Base-by-base conservation (phyloP, 106 monocot genomes). In the Apostasia ramifera region DNA sequence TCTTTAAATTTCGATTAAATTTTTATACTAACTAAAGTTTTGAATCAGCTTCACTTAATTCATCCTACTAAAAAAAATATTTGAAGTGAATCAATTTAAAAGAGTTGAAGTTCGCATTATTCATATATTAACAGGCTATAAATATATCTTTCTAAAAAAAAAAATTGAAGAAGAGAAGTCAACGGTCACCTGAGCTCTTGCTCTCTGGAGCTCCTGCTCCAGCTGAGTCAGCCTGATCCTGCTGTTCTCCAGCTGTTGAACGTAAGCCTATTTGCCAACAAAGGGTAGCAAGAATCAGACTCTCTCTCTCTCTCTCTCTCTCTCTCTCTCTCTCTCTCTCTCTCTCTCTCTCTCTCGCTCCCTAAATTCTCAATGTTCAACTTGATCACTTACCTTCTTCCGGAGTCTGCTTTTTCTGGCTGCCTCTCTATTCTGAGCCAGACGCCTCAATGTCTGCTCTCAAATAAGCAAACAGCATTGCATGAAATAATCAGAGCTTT, bases 381-480 rank as follows among this genome's bases (percentile, higher is more conserved):
- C 5, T 44, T 3, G 44, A 6, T 73, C 15, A 40, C 73, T 80
- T 8, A 88, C 92, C 83, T 92, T 93, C 51, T 97, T 97, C 51
- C 97, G 83, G 44, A 92, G 79, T 64, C 97, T 84, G 68, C 97
- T 97, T 68, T 97, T 97, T 64, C 97, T 83, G 39, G 97, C 97
- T 14, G 97, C 97, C 72, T 97, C 97, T 55, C 97, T 89, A 77
- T 97, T 97, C 72, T 97, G 97, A 56, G 92, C 97, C 48, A 97
- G 86, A 73, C 97, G 84, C 74, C 97, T 82, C 47, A 93, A 52
- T 60, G 86, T 92, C 95, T 95, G 78, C 38, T 42, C 41, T 71
- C 40, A 73, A 54, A 48, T 44, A 61, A 54, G 41, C 14, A 8
- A 61, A 40, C 46, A 11, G 40, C 39, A 57, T 44, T 45, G 66